Conservation (phyloP, 2,329 filamentous ascomycete species). For the Pestalotiopsis sp. region DNA sequence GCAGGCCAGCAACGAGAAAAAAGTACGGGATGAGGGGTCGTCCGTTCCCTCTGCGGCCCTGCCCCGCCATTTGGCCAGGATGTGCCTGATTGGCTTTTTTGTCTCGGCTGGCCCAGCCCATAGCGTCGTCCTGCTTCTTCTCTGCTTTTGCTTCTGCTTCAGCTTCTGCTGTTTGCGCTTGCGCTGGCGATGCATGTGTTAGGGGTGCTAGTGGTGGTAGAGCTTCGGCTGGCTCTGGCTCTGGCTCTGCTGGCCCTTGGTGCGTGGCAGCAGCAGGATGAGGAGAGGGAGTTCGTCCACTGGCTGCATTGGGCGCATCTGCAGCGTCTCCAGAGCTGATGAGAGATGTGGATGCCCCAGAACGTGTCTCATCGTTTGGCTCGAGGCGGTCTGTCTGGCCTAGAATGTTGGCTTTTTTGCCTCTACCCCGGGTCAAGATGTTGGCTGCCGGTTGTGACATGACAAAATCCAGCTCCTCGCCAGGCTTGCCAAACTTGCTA, state of each 20-base stretch:
- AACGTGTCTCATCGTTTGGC: not conserved
- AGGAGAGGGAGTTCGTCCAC: not conserved
- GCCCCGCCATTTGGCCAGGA: not conserved
- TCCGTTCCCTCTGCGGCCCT: not conserved
- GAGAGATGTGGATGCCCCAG: not conserved
- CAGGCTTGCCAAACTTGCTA: not conserved
- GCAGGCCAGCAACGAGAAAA: constrained; percentile 29
- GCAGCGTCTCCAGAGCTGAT: not conserved
- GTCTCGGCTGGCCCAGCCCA: not conserved
- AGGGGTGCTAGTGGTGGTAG: not conserved
- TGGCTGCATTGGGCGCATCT: not conserved
- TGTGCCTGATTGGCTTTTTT: constrained; percentile 13
- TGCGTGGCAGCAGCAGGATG: not conserved
- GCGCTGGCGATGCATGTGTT: constrained; percentile 14
- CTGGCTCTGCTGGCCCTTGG: not conserved
- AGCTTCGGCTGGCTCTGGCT: not conserved
- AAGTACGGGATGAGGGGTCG: constrained; percentile 33
- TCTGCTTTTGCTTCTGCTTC: constrained; percentile 11
- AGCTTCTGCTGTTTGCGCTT: constrained; percentile 14
- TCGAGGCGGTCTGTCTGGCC: not conserved
- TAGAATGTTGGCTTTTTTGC: not conserved
- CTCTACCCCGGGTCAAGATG: not conserved
- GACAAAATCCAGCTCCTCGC: not conserved
- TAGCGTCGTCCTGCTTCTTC: no score
- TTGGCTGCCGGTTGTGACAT: not conserved